phyloP scores from a whole-genome alignment of 1,139 yeast species.

The Hansenula sp. region DNA sequence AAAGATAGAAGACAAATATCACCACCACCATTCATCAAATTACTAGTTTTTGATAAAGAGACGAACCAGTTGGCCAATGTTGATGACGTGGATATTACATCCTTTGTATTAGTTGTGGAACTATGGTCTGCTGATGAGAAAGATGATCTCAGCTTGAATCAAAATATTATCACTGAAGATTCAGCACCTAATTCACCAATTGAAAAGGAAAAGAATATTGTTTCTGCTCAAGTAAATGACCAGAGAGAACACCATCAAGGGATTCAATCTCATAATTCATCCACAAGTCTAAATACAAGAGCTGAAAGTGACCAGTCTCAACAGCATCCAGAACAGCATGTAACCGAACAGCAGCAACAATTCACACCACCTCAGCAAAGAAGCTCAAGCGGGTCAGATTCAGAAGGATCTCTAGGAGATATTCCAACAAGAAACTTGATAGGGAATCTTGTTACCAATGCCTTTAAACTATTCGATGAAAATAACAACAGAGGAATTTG shows the following conservation, averaged over 20 bases:
- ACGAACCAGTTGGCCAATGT: conserved; percentile 24
- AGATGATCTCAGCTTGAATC: conserved; percentile 26
- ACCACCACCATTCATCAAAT: conserved; percentile 39
- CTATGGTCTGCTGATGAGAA: conserved; percentile 34
- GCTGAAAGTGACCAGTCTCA: too few relatives aligned
- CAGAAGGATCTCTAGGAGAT: conserved; percentile 19
- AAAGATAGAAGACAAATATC: conserved; percentile 40
- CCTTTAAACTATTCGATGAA: conserved; percentile 34
- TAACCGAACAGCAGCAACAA: background rate
- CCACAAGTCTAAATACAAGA: too few relatives aligned
- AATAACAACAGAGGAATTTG: conserved; percentile 34
- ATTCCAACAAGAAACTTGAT: conserved; percentile 35
- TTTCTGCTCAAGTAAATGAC: background rate
- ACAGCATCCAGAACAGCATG: too few relatives aligned
- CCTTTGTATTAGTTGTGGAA: conserved; percentile 32
- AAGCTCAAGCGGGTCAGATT: conserved; percentile 8
- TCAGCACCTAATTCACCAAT: background rate
- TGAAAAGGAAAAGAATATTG: background rate
- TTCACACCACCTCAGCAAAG: background rate
- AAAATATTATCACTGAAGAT: conserved; percentile 9
- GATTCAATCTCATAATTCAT: too few relatives aligned
- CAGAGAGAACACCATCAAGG: background rate
- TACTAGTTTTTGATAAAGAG: conserved; percentile 26
- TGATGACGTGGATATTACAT: conserved; percentile 27
- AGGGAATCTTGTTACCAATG: conserved; percentile 37